Conservation (phyloP, 2,329 filamentous ascomycete genomes). For the Arthrobotrys pseudoclavata region DNA sequence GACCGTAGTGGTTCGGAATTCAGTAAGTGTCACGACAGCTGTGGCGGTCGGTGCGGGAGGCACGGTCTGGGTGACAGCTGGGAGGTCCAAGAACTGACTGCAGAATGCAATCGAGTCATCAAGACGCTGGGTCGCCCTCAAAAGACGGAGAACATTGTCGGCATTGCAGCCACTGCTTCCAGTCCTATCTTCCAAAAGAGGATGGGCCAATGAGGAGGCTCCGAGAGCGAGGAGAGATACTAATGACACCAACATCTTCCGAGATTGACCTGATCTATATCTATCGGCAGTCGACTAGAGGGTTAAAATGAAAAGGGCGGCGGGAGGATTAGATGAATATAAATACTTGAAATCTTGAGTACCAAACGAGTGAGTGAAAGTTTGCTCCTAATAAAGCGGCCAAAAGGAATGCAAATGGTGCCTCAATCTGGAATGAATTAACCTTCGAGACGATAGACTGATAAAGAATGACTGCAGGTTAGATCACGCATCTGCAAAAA, state of each 20-base stretch:
- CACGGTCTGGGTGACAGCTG: conserved; percentile 26
- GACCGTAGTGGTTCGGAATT: conserved; percentile 16
- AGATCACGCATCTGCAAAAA: conserved; percentile 44
- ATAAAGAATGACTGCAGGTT: conserved; percentile 57
- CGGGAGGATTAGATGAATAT: conserved; percentile 2
- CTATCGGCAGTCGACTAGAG: neutral
- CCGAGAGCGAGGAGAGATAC: conserved; percentile 46
- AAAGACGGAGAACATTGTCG: conserved; percentile 49
- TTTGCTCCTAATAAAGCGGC: neutral
- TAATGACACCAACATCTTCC: conserved; percentile 44
- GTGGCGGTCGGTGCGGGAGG: conserved; percentile 8
- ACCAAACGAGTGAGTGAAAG: conserved; percentile 12
- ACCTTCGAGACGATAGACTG: conserved; percentile 36
- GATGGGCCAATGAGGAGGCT: conserved; percentile 38
- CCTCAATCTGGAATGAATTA: conserved; percentile 14
- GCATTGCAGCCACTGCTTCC: conserved; percentile 47
- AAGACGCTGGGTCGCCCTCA: conserved; percentile 33
- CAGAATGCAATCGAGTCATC: conserved; percentile 47
- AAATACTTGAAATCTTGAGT: conserved; percentile 4
- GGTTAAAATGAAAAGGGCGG: neutral
- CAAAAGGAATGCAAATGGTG: conserved; percentile 22
- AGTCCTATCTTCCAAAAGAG: conserved; percentile 40
- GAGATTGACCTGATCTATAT: conserved; percentile 1
- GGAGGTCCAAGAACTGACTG: conserved; percentile 44
- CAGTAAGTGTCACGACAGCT: conserved; percentile 32